These are phyloP conservation scores for Cercospora zeae-maydis DNA, from an alignment of 2,329 filamentous ascomycete species.

Conservation along the genomic window DNA sequence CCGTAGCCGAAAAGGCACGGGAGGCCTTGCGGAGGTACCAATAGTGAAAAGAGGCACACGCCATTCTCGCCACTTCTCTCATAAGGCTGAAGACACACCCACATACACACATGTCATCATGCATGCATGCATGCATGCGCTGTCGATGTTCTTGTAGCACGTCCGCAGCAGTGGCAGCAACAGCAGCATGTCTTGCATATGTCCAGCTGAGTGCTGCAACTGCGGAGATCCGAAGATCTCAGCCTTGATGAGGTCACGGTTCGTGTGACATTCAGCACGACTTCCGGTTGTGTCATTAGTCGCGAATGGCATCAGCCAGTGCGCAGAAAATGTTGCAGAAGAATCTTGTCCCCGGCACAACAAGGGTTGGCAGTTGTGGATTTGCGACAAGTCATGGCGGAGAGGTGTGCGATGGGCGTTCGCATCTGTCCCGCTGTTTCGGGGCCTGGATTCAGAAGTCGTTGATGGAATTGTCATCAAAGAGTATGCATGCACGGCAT, in stretches of 20 bases:
- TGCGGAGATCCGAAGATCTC: slow-evolving; percentile 4
- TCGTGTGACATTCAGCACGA: not conserved
- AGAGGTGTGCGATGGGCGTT: not conserved
- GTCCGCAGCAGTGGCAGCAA: not conserved
- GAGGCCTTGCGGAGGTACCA: not conserved
- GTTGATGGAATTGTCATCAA: not conserved
- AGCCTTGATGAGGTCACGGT: not conserved
- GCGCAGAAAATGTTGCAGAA: not conserved
- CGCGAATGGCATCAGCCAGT: not conserved
- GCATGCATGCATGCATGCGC: not conserved
- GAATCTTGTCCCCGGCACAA: not conserved
- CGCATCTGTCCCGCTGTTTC: not conserved
- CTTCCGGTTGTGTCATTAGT: too few species aligned
- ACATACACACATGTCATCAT: slow-evolving; percentile 1
- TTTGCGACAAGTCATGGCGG: not conserved
- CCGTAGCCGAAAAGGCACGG: not conserved
- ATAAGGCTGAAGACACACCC: not conserved
- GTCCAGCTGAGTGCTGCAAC: not conserved
- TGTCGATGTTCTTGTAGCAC: not conserved
- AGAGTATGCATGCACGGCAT: not conserved
- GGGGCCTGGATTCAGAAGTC: not conserved
- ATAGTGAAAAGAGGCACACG: not conserved
- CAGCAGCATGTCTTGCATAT: not conserved
- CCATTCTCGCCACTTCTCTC: not conserved
- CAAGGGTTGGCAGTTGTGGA: not conserved